Percentiles rank a stretch among this genome's conserved stretches.
These are phyloP conservation scores for Desmodesmus armatus DNA, from an alignment of 139 green algal genomes.

Conservation along the genomic window DNA sequence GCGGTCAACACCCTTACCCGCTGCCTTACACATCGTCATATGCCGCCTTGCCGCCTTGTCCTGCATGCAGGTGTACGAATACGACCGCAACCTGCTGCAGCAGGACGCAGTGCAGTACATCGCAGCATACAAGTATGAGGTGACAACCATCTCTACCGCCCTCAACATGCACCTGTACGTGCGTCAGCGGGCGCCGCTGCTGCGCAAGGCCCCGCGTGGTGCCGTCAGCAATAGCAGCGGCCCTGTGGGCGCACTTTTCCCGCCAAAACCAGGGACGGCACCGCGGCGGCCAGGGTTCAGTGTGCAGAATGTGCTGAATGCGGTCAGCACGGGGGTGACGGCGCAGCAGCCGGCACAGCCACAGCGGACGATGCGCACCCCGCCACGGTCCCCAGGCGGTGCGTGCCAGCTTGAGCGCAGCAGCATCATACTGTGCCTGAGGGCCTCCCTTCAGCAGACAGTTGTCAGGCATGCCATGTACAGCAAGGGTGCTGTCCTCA, in stretches of 20 bases:
- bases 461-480: too few species aligned
- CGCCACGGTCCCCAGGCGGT: not conserved
- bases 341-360: not conserved
- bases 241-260: not conserved
- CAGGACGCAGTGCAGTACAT: slow-evolving; percentile 76
- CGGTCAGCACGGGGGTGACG: not conserved
- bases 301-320: slow-evolving; percentile 9
- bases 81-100: slow-evolving; percentile 88
- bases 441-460: too few species aligned
- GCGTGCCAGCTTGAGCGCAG: too few species aligned
- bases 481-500: too few species aligned
- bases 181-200: not conserved
- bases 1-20: too few species aligned
- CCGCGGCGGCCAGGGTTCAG: too few species aligned
- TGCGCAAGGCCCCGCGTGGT: too few species aligned
- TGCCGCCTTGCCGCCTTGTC: not conserved
- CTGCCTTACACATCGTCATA: not conserved
- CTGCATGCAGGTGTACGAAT: slow-evolving; percentile 80
- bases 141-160: slow-evolving; percentile 67
- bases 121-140: slow-evolving; percentile 78
- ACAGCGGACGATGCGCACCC: not conserved
- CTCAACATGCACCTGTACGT: slow-evolving; percentile 81
- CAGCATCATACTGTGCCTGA: too few species aligned
- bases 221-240: slow-evolving; percentile 8
- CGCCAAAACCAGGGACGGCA: slow-evolving; percentile 17